Conservation (phyloP, 2,329 filamentous ascomycete species). For the Penicillium glabrum region DNA sequence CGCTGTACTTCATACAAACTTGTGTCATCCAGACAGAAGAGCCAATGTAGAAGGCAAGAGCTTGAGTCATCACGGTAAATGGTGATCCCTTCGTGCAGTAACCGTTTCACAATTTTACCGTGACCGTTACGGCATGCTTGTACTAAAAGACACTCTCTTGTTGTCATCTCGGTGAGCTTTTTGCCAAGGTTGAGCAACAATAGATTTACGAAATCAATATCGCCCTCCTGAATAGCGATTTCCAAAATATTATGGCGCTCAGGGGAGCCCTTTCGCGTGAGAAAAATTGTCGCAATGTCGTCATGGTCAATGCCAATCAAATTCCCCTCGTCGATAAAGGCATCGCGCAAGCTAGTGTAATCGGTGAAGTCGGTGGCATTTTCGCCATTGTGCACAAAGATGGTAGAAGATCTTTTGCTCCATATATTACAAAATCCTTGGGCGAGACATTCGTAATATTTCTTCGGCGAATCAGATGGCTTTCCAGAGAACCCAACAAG, state of each 20-base stretch:
- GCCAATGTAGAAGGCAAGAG: conserved; percentile 8
- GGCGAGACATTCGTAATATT: conserved; percentile 7
- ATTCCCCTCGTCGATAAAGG: not conserved
- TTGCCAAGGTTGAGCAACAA: not conserved
- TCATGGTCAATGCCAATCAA: not conserved
- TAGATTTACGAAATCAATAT: conserved; percentile 1
- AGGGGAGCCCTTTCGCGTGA: not conserved
- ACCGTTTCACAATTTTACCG: not conserved
- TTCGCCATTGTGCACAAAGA: not conserved
- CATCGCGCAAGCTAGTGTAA: conserved; percentile 1
- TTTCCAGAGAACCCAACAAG: not conserved
- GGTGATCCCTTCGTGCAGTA: not conserved
- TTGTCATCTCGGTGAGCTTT: not conserved
- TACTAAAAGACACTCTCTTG: not conserved
- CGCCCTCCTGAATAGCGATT: conserved; percentile 6
- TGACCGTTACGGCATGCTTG: conserved; percentile 4
- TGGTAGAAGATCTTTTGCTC: not conserved
- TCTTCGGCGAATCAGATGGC: not conserved
- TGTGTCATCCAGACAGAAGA: conserved; percentile 7
- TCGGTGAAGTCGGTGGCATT: not conserved
- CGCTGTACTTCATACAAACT: not conserved
- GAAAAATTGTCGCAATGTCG: not conserved
- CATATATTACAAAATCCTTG: not conserved
- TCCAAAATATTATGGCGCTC: not conserved
- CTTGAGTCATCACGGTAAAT: not conserved